Percentiles rank a stretch among this genome's conserved stretches.
Evolutionary conservation across 148 eudicot species (phyloP).

Genomic region (Nepenthes mirabilis): DNA sequence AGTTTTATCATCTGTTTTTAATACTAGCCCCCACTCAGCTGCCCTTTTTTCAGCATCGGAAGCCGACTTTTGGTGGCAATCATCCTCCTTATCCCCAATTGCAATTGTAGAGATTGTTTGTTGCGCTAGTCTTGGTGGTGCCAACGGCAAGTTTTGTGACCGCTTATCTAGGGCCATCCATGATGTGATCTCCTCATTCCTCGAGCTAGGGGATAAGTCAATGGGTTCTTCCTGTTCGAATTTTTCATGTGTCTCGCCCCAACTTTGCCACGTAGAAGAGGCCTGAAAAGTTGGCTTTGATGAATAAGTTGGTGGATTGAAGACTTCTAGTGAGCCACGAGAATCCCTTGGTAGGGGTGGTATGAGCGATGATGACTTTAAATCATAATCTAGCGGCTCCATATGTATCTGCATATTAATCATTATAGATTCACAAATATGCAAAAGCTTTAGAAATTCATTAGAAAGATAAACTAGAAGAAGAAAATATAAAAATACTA

Average conservation of each 20-base stretch:
- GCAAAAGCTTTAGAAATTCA: no score
- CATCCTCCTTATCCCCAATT: slow-evolving; percentile 14
- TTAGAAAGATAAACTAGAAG: no score
- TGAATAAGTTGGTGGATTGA: slow-evolving; percentile 54
- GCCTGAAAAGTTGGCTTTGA: slow-evolving; percentile 25
- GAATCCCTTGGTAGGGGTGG: slow-evolving; percentile 56
- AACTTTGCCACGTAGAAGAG: slow-evolving; percentile 38
- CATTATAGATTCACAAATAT: no score
- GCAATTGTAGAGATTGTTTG: slow-evolving; percentile 7
- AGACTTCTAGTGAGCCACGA: slow-evolving; percentile 85
- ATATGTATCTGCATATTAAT: slow-evolving; percentile 5
- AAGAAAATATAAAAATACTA: no score
- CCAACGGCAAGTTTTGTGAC: not conserved
- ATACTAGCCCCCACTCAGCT: slow-evolving; percentile 92
- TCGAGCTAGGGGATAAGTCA: not conserved
- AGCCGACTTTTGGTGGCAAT: slow-evolving; percentile 7
- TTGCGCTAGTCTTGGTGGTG: not conserved
- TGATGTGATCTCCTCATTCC: slow-evolving; percentile 46
- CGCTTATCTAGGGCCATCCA: slow-evolving; percentile 88
- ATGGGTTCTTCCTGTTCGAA: slow-evolving; percentile 15
- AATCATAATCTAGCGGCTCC: slow-evolving; percentile 31
- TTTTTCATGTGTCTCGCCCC: slow-evolving; percentile 24
- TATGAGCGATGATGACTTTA: slow-evolving; percentile 24
- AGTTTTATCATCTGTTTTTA: slow-evolving; percentile 70
- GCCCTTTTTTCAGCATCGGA: slow-evolving; percentile 66